Evolutionary conservation across 2,329 filamentous ascomycete species (phyloP), one percentile per base, ranked within the genome.

Genomic region (Venturia carpophila): DNA sequence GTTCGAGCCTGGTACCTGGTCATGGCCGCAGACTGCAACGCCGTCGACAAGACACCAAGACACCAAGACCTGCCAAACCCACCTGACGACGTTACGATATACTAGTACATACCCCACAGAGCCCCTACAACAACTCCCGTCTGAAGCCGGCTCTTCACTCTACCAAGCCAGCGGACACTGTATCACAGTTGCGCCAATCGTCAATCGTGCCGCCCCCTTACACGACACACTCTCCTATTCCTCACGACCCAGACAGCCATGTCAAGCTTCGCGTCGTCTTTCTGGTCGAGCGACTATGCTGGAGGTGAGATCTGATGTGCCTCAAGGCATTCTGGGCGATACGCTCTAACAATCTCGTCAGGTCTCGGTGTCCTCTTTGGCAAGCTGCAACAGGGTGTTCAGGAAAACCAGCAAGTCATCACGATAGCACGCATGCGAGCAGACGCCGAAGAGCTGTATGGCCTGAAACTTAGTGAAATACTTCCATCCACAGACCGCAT

Each of bases 231-330:
- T 37, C 52, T 37, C 52, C 27, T 58, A 37, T 34, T 37, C 27
- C 19, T 34, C 27, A 56, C 49, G 37, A n/a, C 30, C 13, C 52
- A 24, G 30, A 58, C 52, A 58, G 86, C 77, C 75, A 93, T 93
- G 90, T 89, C 90, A 71, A 86, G 90, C 72, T 97, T 99, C 79
- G 87, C 92, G 71, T 91, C 93, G 79, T 96, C 92, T 62, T 97
- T 99, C 80, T 99, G 94, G 94, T 96, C 94, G 68, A 86, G 86
- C 75, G 94, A 99, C 83, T 97, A 97, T 83, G 93, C 93, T 75
- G 92, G 90, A 82, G 92, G 89, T 90, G 79, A 75, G 83, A 73
- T 67, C 47, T 64, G 60, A 34, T 60, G 58, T 56, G 66, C 60
- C 65, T 34, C 52, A 24, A 64, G 56, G 55, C 34, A 39, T 41